Evolutionary conservation across 2,329 filamentous ascomycete species (phyloP).

Genomic region (Raffaelea deltoideospora): DNA sequence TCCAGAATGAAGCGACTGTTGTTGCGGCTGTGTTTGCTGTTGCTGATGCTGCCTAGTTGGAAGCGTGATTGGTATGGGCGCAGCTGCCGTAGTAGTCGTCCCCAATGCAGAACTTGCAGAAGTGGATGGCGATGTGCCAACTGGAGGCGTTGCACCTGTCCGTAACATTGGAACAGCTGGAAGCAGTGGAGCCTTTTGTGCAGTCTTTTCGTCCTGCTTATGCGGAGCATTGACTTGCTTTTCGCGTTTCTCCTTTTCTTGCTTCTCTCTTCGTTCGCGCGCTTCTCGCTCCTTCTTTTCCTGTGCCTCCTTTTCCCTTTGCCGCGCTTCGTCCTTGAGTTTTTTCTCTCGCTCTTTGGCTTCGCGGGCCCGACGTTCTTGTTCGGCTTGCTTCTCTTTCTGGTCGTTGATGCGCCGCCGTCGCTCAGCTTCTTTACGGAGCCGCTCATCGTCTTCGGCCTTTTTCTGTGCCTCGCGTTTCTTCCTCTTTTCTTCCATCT

Average conservation of each 20-base stretch:
- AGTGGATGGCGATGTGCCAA: constrained; percentile 11
- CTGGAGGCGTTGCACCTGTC: neutral
- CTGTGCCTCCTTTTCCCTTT: constrained; percentile 58
- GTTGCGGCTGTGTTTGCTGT: constrained; percentile 17
- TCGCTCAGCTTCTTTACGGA: constrained; percentile 74
- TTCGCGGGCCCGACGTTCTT: constrained; percentile 70
- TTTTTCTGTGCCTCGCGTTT: constrained; percentile 86
- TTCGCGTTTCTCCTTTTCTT: constrained; percentile 39
- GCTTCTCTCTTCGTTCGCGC: constrained; percentile 25
- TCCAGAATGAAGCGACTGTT: constrained; percentile 17
- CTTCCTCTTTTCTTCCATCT: constrained; percentile 77
- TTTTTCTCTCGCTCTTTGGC: constrained; percentile 71
- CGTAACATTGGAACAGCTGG: constrained; percentile 1
- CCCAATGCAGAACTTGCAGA: neutral
- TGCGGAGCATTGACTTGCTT: constrained; percentile 26
- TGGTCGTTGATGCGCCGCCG: constrained; percentile 68
- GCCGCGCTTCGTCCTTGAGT: constrained; percentile 66
- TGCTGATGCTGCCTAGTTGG: constrained; percentile 24
- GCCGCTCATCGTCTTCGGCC: constrained; percentile 75
- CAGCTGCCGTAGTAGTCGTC: neutral
- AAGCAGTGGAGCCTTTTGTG: constrained; percentile 23
- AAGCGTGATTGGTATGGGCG: constrained; percentile 17
- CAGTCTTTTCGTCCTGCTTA: constrained; percentile 23
- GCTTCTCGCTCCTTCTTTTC: constrained; percentile 50
- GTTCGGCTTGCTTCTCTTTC: constrained; percentile 69